A percentile compares a stretch with the other conserved stretches of the same genome.
phyloP scores from a whole-genome alignment of 2,329 filamentous ascomycete genomes.

The Cryphonectria radicalis region DNA sequence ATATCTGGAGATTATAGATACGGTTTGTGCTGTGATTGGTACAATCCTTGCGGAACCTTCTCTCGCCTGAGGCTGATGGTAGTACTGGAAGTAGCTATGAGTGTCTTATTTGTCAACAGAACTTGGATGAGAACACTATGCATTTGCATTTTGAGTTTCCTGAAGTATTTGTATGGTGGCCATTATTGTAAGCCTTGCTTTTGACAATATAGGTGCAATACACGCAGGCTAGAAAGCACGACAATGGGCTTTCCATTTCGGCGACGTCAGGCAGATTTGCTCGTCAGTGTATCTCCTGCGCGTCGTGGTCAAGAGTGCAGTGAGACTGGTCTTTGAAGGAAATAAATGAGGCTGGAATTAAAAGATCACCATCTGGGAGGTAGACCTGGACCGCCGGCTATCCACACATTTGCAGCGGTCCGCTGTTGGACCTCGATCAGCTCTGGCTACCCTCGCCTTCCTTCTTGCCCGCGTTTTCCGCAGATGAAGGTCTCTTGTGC shows the following conservation, averaged over 20 bases:
- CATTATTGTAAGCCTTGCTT: not conserved
- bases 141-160: not conserved
- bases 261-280: not conserved
- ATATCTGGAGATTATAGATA: not conserved
- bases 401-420: not conserved
- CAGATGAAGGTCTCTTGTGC: slow-evolving; percentile 53
- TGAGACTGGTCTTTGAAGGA: slow-evolving; percentile 9
- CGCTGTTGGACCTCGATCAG: not conserved
- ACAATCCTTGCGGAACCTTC: not conserved
- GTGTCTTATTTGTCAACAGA: not conserved
- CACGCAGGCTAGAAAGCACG: not conserved
- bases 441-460: slow-evolving; percentile 6
- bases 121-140: not conserved
- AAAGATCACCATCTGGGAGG: not conserved
- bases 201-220: no score
- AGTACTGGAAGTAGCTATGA: not conserved
- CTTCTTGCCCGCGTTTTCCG: slow-evolving; percentile 22
- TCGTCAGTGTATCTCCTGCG: no score
- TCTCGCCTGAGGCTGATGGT: not conserved
- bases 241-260: not conserved
- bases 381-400: not conserved
- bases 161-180: not conserved
- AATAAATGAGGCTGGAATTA: not conserved
- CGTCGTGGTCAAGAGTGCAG: not conserved
- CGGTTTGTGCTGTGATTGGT: not conserved